Base-by-base conservation (phyloP, 2,329 filamentous ascomycete genomes). In the Diaporthe eres region DNA sequence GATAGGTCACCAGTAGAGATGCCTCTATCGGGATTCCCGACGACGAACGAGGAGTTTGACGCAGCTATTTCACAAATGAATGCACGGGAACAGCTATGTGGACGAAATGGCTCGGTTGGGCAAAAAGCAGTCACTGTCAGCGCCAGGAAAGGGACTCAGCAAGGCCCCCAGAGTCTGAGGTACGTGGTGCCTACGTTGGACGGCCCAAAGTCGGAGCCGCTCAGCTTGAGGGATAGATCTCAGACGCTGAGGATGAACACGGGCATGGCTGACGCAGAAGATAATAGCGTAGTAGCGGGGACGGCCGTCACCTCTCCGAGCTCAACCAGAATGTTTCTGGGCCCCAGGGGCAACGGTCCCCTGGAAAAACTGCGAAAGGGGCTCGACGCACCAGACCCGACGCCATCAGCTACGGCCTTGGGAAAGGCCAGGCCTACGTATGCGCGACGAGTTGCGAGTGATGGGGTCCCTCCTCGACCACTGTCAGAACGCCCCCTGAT, bases 401-500 rank as follows among this genome's bases (percentile, higher is more conserved):
- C 37, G 2, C n/a, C 49, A 25, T 37, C 34, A 28, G 31, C n/a
- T 19, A 42, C 13, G n/a, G 13, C n/a, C 47, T 34, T 25, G 1
- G 47, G 12, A 9, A 65, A 31, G 4, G 17, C n/a, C 47, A 42
- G 44, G 17, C 53, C 31, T n/a, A 44, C 19, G 10, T 55, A 42
- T 53, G 15, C 7, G 49, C 31, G 70, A 63, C 44, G 73, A 25
- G 44, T 49, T 34, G 74, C 63, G 51, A 74, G 74, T 31, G 75
- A 67, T 12, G 71, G 68, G 1, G 49, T 28, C 13, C 51, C 76
- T 31, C 76, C 76, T 37, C 76, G 71, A 17, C 76, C 47, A 31
- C 74, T 77, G 28, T 74, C 74, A 13, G 61, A 77, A 28, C 71
- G 76, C 6, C 74, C 76, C 17, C 19, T 77, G 39, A 73, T 77